Conservation (phyloP, 345 rosid species). For the Sonneratia alba region DNA sequence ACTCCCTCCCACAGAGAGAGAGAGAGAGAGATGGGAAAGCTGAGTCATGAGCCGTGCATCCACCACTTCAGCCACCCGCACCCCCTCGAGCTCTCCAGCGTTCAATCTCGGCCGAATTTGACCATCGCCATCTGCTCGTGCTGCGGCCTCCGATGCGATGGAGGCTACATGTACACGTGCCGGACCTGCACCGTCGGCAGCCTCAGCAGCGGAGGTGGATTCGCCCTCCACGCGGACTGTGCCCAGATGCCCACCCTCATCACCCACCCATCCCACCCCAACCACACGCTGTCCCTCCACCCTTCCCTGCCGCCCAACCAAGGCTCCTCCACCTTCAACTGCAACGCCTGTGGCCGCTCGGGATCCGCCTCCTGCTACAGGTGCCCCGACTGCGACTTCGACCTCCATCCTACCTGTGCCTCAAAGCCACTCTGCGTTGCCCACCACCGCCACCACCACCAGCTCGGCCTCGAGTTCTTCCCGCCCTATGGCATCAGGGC, state of each 20-base stretch:
- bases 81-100: slow-evolving; percentile 31
- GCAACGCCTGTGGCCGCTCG: slow-evolving; percentile 41
- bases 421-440: slow-evolving; percentile 27
- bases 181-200: slow-evolving; percentile 24
- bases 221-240: slow-evolving; percentile 43
- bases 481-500: slow-evolving; percentile 39
- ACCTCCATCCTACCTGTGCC: slow-evolving; percentile 43
- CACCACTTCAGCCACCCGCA: slow-evolving; percentile 55
- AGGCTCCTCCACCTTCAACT: slow-evolving; percentile 34
- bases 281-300: slow-evolving; percentile 40
- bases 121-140: slow-evolving; percentile 10
- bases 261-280: slow-evolving; percentile 47
- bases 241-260: slow-evolving; percentile 41
- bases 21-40: slow-evolving; percentile 34
- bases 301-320: slow-evolving; percentile 25
- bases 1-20: slow-evolving; percentile 4
- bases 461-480: slow-evolving; percentile 33
- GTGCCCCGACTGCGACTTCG: slow-evolving; percentile 39
- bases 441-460: slow-evolving; percentile 35
- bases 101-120: not conserved
- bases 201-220: slow-evolving; percentile 11
- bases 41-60: slow-evolving; percentile 23
- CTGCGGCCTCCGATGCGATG: slow-evolving; percentile 6
- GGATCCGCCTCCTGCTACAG: slow-evolving; percentile 53
- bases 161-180: slow-evolving; percentile 38